Base-by-base conservation (phyloP, 2,329 filamentous ascomycete genomes). In the Coniochaeta sp. region DNA sequence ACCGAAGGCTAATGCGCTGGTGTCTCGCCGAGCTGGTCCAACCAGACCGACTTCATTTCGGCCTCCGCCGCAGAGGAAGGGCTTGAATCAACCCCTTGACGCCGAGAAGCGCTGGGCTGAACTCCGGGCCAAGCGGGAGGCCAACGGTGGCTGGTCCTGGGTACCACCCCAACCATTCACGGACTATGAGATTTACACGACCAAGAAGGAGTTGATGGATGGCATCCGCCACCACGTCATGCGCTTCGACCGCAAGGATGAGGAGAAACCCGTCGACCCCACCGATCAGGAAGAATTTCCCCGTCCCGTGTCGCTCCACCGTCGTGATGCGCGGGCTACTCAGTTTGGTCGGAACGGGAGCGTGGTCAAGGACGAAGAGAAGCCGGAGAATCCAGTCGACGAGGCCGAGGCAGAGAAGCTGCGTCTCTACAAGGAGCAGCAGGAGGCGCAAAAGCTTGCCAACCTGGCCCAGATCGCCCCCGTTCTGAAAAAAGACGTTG, bases 401-500 rank as follows among this genome's bases (percentile, higher is more conserved):
- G 83, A 85, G 56, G 71, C 77, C 31, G 83, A 86, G 60, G 71
- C 77, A 22, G 83, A 87, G 59, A 77, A 78, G 51, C 66, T 85
- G 51, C 87, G 89, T 31, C 87, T 91, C 59, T 57, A 75, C 20
- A 83, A 88, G 65, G 87, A 86, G 0, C 90, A 95, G 58, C 85
- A 89, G 51, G 89, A 95, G 56, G 89, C 88, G 24, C 87, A 95
- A 64, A 85, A 89, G 18, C 91, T 92, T 16, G 81, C 89, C 32
- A 94, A 96, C 59, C 78, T 92, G 63, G 91, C 94, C 30, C 90
- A 95, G 69, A 97, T 99, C 62, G 94, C 94, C 0, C 94, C 94
- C 0, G 86, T 89, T 1, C 76, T 81, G 24, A 86, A 84, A 53
- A 80, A 81, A 9, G 62, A 70, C 10, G 71, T 72, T 3, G 20